These are phyloP conservation scores for Gelatoporia subvermispora DNA, from an alignment of 768 basidiomycete genomes.

Conservation along the genomic window DNA sequence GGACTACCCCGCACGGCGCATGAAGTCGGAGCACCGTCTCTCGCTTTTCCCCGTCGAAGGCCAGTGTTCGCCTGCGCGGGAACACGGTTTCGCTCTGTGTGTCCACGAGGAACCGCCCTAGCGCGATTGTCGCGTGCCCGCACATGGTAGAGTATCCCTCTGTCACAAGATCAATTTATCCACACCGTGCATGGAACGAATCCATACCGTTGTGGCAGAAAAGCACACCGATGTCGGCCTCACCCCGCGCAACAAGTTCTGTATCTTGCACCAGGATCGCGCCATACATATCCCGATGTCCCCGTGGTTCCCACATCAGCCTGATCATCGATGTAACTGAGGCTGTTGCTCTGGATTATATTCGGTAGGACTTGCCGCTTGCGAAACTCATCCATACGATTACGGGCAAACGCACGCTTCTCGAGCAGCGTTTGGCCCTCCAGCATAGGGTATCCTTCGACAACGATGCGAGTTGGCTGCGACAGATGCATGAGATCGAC, in stretches of 20 bases:
- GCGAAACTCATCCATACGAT: slow-evolving; percentile 25
- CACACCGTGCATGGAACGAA: neutral
- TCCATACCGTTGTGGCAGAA: slow-evolving; percentile 37
- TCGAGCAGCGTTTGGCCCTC: slow-evolving; percentile 30
- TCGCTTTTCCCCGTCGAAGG: slow-evolving; percentile 15
- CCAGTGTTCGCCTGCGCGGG: slow-evolving; percentile 23
- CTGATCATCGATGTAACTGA: slow-evolving; percentile 9
- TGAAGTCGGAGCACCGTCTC: slow-evolving; percentile 27
- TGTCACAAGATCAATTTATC: slow-evolving; percentile 5
- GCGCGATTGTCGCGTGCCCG: slow-evolving; percentile 37
- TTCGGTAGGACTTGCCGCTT: slow-evolving; percentile 1
- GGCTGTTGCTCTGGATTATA: neutral
- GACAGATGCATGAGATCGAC: no score
- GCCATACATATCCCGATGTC: slow-evolving; percentile 38
- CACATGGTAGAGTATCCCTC: slow-evolving; percentile 42
- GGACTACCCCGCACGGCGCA: slow-evolving; percentile 35
- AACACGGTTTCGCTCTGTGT: slow-evolving; percentile 29
- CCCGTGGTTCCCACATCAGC: slow-evolving; percentile 35
- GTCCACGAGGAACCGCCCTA: slow-evolving; percentile 36
- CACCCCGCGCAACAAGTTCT: slow-evolving; percentile 26
- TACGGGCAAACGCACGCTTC: slow-evolving; percentile 28
- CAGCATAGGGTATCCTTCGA: slow-evolving; percentile 29
- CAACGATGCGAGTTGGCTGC: slow-evolving; percentile 35
- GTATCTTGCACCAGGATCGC: slow-evolving; percentile 34
- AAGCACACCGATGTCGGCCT: slow-evolving; percentile 37